A percentile compares a stretch with the other conserved stretches of the same genome.
phyloP scores from a whole-genome alignment of 148 eudicot species.

The Fagopyrum esculentum region DNA sequence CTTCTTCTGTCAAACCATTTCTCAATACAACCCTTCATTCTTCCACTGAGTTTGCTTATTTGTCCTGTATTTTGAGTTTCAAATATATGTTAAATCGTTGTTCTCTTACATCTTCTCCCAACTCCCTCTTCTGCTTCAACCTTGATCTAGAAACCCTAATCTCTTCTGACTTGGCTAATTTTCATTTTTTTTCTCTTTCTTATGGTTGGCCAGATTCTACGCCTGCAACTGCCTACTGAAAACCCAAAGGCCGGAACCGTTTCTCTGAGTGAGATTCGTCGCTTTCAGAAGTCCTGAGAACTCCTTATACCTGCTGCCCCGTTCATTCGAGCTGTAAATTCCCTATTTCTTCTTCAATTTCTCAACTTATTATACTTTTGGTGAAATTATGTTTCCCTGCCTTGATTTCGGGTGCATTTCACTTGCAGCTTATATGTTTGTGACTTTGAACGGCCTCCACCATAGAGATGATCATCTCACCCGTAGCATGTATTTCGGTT shows the following conservation, averaged over 20 bases:
- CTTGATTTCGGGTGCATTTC: slow-evolving; percentile 1
- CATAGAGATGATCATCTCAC: too few relatives aligned
- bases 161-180: neutral
- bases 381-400: neutral
- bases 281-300: slow-evolving; percentile 9
- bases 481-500: too few relatives aligned
- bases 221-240: neutral
- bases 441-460: too few relatives aligned
- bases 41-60: too few relatives aligned
- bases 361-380: slow-evolving; percentile 1
- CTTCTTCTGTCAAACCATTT: too few relatives aligned
- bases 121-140: neutral
- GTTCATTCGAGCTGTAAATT: slow-evolving; percentile 23
- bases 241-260: slow-evolving; percentile 16
- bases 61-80: too few relatives aligned
- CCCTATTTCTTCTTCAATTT: neutral
- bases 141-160: slow-evolving; percentile 3
- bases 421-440: too few relatives aligned
- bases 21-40: too few relatives aligned
- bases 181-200: neutral
- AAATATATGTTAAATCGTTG: too few relatives aligned
- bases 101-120: too few relatives aligned
- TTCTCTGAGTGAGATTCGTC: slow-evolving; percentile 17
- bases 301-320: slow-evolving; percentile 27
- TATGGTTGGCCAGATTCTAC: neutral